Evolutionary conservation across 352 stramenopile species (phyloP), one percentile per base, ranked within the genome.

Genomic region (Aphanomyces stellatus): DNA sequence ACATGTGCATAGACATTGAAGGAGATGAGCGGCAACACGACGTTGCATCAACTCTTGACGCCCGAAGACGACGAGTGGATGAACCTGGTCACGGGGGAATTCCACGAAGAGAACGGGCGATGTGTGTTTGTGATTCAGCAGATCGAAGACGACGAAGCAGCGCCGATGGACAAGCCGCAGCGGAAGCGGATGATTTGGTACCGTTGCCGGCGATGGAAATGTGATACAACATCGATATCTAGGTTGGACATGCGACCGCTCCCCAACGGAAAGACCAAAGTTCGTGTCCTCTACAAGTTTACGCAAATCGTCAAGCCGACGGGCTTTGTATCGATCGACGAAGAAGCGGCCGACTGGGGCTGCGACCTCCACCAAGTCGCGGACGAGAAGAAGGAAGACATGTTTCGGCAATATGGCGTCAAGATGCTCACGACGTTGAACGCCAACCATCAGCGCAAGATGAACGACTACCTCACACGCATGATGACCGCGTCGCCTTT

Each of bases 101-200:
- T 67, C 49, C 49, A 57, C 17, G 5, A 49, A n/a, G 15, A 33
- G 25, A 17, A 56, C 10, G n/a, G 33, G 19, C 41, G 49, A 2
- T 49, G 51, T 30, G 34, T 57, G 8, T 57, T 67, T 67, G 60
- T 67, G 31, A 30, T 49, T 28, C 60, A 67, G 24, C 51, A 67
- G 4, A 57, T 67, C 27, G 33, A 67, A 5, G 28, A 67, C 3
- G 60, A 67, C 49, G 60, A 55, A 31, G 8, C 24, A 10, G 8
- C 17, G 27, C 60, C 60, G 6, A 57, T 11, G 41, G 33, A 11
- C 24, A 25, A 67, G 35, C 60, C 40, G 13, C 60, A 67, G 24
- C 34, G 60, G 35, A 67, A 67, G 22, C 60, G 60, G 28, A 67
- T 33, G 28, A 41, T 67, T 57, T 67, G 60, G 60, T 67, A 56